These are phyloP conservation scores for Parafenestella ontariensis DNA, from an alignment of 2,329 filamentous ascomycete species.

Conservation along the genomic window DNA sequence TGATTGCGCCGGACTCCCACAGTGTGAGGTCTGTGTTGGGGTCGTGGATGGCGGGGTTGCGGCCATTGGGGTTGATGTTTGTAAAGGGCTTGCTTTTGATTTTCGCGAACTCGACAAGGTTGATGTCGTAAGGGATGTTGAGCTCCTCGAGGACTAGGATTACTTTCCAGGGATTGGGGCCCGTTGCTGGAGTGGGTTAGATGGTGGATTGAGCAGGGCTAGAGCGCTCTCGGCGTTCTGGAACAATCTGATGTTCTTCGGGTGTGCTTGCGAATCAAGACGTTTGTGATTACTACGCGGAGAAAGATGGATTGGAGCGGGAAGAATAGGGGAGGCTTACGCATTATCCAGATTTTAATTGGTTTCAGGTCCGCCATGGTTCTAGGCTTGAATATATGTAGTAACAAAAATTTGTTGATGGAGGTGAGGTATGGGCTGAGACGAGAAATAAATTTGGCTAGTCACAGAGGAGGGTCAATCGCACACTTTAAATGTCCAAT, in stretches of 20 bases:
- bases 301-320: no score
- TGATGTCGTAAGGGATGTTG: slow-evolving; percentile 31
- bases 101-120: slow-evolving; percentile 8
- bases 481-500: neutral
- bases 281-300: no score
- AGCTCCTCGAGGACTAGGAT: slow-evolving; percentile 34
- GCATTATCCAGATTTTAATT: neutral
- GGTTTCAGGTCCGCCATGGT: neutral
- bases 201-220: no score
- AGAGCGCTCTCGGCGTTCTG: no score
- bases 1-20: slow-evolving; percentile 52
- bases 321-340: neutral
- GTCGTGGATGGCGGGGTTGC: slow-evolving; percentile 52
- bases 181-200: neutral
- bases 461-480: neutral
- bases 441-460: neutral
- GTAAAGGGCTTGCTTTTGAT: slow-evolving; percentile 13
- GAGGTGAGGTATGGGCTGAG: neutral
- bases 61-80: slow-evolving; percentile 50
- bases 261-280: no score
- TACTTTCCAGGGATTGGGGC: slow-evolving; percentile 17
- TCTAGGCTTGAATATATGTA: neutral
- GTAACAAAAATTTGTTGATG: neutral
- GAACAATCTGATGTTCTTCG: no score
- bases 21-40: slow-evolving; percentile 53